Percentiles rank a stretch among this genome's conserved stretches.
Conservation (phyloP, 805 yeast genomes). For the Lachancea sp. region DNA sequence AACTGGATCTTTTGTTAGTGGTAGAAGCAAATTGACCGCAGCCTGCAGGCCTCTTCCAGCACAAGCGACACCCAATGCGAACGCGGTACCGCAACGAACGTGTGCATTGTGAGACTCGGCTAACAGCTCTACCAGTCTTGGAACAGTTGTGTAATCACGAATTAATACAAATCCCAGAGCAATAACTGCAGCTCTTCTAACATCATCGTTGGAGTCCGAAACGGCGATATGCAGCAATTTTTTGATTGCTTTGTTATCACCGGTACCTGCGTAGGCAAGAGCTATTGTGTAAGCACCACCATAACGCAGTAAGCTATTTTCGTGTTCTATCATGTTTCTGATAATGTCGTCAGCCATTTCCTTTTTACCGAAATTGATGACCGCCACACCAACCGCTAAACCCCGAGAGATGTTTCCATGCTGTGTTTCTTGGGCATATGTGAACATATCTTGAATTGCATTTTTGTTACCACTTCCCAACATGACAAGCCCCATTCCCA, state of each 20-base stretch:
- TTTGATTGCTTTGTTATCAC: slow-evolving; percentile 80
- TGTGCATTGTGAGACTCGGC: slow-evolving; percentile 96
- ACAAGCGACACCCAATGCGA: slow-evolving; percentile 95
- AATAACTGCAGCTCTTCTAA: slow-evolving; percentile 91
- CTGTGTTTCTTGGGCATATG: slow-evolving; percentile 90
- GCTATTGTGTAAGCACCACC: slow-evolving; percentile 96
- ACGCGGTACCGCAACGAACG: slow-evolving; percentile 95
- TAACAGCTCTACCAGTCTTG: slow-evolving; percentile 86
- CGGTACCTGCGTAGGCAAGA: slow-evolving; percentile 94
- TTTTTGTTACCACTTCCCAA: slow-evolving; percentile 76
- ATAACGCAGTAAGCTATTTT: slow-evolving; percentile 79
- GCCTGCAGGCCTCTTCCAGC: slow-evolving; percentile 87
- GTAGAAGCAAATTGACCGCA: slow-evolving; percentile 88
- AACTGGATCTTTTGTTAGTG: slow-evolving; percentile 86
- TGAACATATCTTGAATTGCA: slow-evolving; percentile 71
- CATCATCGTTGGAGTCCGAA: slow-evolving; percentile 93
- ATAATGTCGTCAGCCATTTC: slow-evolving; percentile 69
- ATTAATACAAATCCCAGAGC: slow-evolving; percentile 85
- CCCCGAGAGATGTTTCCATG: slow-evolving; percentile 95
- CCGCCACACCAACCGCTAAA: slow-evolving; percentile 82
- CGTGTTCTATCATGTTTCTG: slow-evolving; percentile 59
- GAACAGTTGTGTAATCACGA: slow-evolving; percentile 88
- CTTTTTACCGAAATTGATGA: slow-evolving; percentile 80
- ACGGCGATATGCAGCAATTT: slow-evolving; percentile 87
- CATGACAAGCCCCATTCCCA: slow-evolving; percentile 94